Conservation (phyloP, 345 rosid species). For the Hevea brasiliensis region DNA sequence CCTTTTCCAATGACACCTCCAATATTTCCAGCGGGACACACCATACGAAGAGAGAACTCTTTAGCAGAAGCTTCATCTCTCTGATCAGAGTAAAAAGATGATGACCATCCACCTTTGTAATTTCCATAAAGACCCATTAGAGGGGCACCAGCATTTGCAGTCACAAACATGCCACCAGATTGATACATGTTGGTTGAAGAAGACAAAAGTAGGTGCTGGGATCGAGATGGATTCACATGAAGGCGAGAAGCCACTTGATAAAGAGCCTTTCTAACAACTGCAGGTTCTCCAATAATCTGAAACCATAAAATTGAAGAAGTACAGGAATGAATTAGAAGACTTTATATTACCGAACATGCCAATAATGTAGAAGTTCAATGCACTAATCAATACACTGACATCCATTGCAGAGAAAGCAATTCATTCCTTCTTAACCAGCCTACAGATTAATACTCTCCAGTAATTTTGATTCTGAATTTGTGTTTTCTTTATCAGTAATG, state of each 20-base stretch:
- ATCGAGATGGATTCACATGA: constrained; percentile 38
- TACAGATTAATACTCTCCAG: background rate
- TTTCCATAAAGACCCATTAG: constrained; percentile 28
- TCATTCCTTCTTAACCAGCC: background rate
- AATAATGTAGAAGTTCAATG: background rate
- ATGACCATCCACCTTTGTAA: constrained; percentile 34
- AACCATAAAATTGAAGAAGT: background rate
- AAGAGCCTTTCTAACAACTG: constrained; percentile 30
- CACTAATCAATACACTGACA: background rate
- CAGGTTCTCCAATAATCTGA: constrained; percentile 36
- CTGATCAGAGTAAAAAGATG: constrained; percentile 25
- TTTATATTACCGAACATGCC: background rate
- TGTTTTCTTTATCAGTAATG: too few relatives aligned
- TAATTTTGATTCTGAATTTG: too few relatives aligned
- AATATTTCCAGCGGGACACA: constrained; percentile 33
- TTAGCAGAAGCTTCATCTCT: constrained; percentile 31
- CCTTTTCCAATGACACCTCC: constrained; percentile 40
- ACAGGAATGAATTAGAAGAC: background rate
- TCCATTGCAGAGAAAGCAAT: background rate
- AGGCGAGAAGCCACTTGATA: constrained; percentile 34
- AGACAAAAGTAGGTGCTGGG: constrained; percentile 33
- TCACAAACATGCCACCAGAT: constrained; percentile 27
- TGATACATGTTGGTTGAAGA: constrained; percentile 27
- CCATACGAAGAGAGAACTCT: constrained; percentile 34
- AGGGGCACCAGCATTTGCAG: constrained; percentile 27